Evolutionary conservation across 345 rosid genomes (phyloP), one percentile per base, ranked within the genome.

Genomic region (Lepidium sativum): DNA sequence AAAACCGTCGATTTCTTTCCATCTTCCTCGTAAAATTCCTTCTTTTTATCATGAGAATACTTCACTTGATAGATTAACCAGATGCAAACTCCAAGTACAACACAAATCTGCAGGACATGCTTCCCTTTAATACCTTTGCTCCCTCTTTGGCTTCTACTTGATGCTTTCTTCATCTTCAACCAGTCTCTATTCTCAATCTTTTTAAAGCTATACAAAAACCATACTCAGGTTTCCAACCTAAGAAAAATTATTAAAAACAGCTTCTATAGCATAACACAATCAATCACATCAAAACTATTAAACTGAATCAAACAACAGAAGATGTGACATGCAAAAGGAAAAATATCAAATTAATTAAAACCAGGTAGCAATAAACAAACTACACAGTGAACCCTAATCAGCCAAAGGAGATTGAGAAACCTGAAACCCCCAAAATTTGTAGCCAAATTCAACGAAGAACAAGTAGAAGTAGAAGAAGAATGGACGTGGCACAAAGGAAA

Each of bases 51-150:
- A 71, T 84, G 88, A 40, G 97, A 89, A 50, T 70, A 83, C 86
- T 94, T 89, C n/a, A 87, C 92, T 78, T 90, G 96, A 68, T 86
- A 89, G 67, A 90, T 76, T 72, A 89, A 68, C 97, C 96, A 90
- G 37, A 94, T 80, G 70, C 95, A 89, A 43, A 89, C 81, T 53
- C 88, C 89, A 53, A 92, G 80, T 67, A 89, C 65, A 67, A 92
- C 76, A 54, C 86, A 79, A 53, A 92, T 84, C 83, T 92, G 97
- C 63, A 92, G 69, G 41, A 82, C 77, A 80, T 81, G 84, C 75
- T 89, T 92, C 44, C 74, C 57, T 80, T 70, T 87, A 44, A 81
- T 66, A 16, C 96, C 84, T 72, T 72, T 87, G 69, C 67, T 89
- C 14, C 96, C 82, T 78, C 92, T 83, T 68, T 83, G 75, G 63